Percentiles rank a stretch among this genome's conserved stretches.
phyloP scores from a whole-genome alignment of 768 basidiomycete species.

The Cyclocybe aegerita region DNA sequence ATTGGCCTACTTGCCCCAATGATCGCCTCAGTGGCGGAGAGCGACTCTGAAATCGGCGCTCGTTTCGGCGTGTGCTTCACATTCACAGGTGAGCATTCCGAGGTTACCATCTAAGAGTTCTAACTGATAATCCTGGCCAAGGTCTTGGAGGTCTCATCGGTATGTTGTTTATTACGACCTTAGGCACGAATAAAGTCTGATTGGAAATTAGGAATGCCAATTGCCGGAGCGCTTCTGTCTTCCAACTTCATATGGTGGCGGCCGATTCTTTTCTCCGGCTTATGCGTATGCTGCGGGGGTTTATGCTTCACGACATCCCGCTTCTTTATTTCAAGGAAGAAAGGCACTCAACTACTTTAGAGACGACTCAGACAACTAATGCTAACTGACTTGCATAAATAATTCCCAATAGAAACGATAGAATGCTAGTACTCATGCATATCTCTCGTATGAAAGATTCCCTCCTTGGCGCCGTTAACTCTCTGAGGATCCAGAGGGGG shows the following conservation, averaged over 20 bases:
- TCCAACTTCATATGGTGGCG: constrained; percentile 57
- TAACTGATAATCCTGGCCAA: constrained; percentile 16
- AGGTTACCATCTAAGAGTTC: neutral
- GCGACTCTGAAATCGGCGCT: constrained; percentile 53
- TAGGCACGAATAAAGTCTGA: neutral
- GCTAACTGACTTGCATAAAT: neutral
- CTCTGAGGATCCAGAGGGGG: too few species aligned
- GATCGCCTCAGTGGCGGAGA: constrained; percentile 40
- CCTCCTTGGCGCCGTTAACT: too few species aligned
- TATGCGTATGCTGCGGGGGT: constrained; percentile 30
- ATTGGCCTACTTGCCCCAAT: constrained; percentile 42
- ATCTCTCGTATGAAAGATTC: too few species aligned
- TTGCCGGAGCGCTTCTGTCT: constrained; percentile 56
- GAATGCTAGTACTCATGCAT: too few species aligned
- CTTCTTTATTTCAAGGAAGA: constrained; percentile 22
- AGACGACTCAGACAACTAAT: neutral
- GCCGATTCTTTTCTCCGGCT: constrained; percentile 52
- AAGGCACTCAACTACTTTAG: constrained; percentile 22
- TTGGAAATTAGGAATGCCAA: constrained; percentile 44
- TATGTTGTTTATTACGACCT: constrained; percentile 10
- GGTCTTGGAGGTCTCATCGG: constrained; percentile 42
- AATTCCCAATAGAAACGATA: neutral
- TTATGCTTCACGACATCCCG: constrained; percentile 29
- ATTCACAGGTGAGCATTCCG: constrained; percentile 35
- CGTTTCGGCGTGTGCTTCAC: constrained; percentile 52